Percentiles rank a stretch among this genome's conserved stretches.
phyloP scores from a whole-genome alignment of 768 basidiomycete genomes.

The Suillus discolor region DNA sequence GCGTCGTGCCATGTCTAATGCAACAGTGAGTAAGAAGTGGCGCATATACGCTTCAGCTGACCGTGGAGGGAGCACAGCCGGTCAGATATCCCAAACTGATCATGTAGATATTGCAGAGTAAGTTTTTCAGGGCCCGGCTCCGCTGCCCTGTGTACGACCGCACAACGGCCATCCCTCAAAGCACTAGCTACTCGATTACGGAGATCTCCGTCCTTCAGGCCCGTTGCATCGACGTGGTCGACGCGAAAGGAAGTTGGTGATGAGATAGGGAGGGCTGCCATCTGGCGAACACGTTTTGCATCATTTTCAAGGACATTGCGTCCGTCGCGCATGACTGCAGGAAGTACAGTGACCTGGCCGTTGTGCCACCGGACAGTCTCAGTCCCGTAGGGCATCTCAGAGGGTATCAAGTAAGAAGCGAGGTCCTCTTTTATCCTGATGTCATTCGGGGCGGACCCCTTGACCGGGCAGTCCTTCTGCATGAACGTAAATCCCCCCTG shows the following conservation, averaged over 20 bases:
- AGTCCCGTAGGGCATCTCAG: background rate
- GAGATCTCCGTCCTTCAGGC: background rate
- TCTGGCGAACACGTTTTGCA: background rate
- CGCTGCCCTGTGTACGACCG: no score
- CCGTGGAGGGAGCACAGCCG: background rate
- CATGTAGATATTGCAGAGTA: background rate
- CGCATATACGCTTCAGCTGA: no score
- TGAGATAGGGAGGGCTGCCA: background rate
- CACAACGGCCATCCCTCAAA: background rate
- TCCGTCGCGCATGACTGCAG: background rate
- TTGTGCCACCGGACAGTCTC: background rate
- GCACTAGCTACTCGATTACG: background rate
- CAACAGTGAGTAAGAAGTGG: no score
- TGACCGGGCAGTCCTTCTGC: no score
- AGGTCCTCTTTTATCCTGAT: no score
- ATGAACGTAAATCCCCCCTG: no score
- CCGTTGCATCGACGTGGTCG: background rate
- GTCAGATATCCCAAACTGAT: background rate
- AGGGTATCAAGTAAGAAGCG: background rate
- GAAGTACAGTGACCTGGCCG: background rate
- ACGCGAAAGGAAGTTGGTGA: background rate
- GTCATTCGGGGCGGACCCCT: no score
- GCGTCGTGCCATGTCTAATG: no score
- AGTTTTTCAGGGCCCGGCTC: no score
- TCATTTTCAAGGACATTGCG: background rate